phyloP scores from a whole-genome alignment of 331 rosid genomes.

The Pyracantha coccinea region DNA sequence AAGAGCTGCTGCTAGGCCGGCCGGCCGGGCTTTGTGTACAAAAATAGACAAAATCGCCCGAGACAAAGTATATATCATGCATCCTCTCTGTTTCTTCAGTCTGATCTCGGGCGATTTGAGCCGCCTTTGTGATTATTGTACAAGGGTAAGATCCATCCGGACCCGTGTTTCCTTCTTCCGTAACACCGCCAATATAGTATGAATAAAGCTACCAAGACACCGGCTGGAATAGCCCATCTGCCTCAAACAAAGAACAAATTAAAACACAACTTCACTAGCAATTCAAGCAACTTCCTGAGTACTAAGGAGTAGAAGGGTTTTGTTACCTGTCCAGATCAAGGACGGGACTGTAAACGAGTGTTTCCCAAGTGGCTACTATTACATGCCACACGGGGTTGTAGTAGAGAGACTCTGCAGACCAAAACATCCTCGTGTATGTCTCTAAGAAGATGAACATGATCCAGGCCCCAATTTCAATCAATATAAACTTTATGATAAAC shows the following conservation, averaged over 20 bases:
- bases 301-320: not conserved
- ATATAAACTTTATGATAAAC: conserved; percentile 63
- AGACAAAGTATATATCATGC: conserved; percentile 7
- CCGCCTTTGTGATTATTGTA: conserved; percentile 47
- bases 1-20: not conserved
- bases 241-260: conserved; percentile 1
- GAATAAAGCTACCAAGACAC: conserved; percentile 32
- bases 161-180: conserved; percentile 59
- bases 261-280: not conserved
- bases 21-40: conserved; percentile 23
- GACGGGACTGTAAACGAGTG: conserved; percentile 82
- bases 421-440: conserved; percentile 93
- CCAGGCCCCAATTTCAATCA: conserved; percentile 92
- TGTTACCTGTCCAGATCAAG: conserved; percentile 90
- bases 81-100: conserved; percentile 24
- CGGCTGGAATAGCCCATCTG: conserved; percentile 95
- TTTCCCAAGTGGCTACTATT: conserved; percentile 84
- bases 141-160: conserved; percentile 64
- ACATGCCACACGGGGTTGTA: conserved; percentile 84
- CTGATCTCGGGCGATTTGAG: conserved; percentile 58
- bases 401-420: conserved; percentile 92
- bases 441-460: conserved; percentile 83
- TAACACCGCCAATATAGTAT: conserved; percentile 78
- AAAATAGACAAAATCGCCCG: conserved; percentile 36
- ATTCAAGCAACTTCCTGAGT: not conserved